Evolutionary conservation across 1,284 basidiomycete genomes (phyloP), one percentile per base, ranked within the genome.

Genomic region (Ganoderma lucidum): DNA sequence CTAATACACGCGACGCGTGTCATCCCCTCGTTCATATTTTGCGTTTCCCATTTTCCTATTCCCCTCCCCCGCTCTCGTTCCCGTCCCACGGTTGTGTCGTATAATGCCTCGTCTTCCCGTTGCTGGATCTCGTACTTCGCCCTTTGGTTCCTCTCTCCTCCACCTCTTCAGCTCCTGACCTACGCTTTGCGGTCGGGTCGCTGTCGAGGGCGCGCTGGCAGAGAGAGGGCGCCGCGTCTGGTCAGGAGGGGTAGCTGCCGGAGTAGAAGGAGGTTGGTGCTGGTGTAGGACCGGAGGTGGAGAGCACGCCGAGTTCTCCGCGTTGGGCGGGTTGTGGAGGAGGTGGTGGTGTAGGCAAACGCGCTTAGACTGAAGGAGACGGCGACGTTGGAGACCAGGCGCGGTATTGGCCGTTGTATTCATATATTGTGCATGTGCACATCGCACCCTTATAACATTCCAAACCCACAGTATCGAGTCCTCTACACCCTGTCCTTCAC

Each of bases 191-290:
- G 71, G 74, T 68, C 70, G 74, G 75, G 74, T 74, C 75, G 9
- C 76, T 75, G 75, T 74, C 65, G 85, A 86, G 87, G 89, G 90
- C 82, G 86, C 80, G 90, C 76, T 83, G 81, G 85, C 83, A 82
- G 82, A 82, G 88, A 93, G 91, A 93, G 91, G 90, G 91, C 90
- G 82, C 81, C 87, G 84, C 83, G 86, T 82, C 80, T 81, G 79
- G 80, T 79, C 68, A 70, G 75, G 70, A 65, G 71, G 70, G 51
- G 61, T 51, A 51, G 66, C 28, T 41, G 63, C 30, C 64, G 51
- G 19, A 59, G 56, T 17, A 10, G 53, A 10, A 37, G 56, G 17
- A 35, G 1, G 35, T 4, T 1, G 35, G 19, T 28, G 23, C 59
- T 23, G 32, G 65, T 42, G 23, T 14, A 8, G 12, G n/a, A 9